Percentiles rank a stretch among this genome's conserved stretches.
Evolutionary conservation across 1,139 yeast genomes (phyloP).

Genomic region (Geotrichum europaeum): DNA sequence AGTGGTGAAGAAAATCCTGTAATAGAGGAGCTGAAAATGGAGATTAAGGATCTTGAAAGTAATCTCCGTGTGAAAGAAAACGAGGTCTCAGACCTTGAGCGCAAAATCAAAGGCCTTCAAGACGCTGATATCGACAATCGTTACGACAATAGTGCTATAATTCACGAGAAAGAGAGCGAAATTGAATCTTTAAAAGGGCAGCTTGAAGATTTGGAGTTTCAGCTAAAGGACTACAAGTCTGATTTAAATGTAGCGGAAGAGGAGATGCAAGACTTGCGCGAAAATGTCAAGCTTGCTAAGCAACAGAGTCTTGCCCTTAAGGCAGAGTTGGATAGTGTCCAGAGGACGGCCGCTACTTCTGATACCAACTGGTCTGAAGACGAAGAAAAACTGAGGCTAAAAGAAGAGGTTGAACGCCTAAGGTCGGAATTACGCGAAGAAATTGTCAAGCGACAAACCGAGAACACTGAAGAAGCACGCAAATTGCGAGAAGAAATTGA

Average conservation of each 20-base stretch:
- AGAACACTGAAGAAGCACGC: slow-evolving; percentile 20
- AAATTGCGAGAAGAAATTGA: slow-evolving; percentile 10
- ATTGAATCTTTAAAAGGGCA: slow-evolving; percentile 23
- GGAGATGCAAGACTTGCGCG: slow-evolving; percentile 22
- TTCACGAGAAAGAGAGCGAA: slow-evolving; percentile 26
- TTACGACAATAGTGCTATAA: slow-evolving; percentile 17
- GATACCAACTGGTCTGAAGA: slow-evolving; percentile 8
- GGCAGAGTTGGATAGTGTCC: slow-evolving; percentile 19
- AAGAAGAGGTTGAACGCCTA: slow-evolving; percentile 17
- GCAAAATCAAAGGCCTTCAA: slow-evolving; percentile 20
- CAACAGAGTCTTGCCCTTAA: slow-evolving; percentile 23
- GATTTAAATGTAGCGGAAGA: slow-evolving; percentile 22
- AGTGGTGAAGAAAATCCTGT: slow-evolving; percentile 1
- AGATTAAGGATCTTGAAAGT: slow-evolving; percentile 15
- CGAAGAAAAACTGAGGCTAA: slow-evolving; percentile 12
- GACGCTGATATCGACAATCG: slow-evolving; percentile 27
- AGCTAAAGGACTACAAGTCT: slow-evolving; percentile 16
- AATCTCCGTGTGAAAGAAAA: slow-evolving; percentile 23
- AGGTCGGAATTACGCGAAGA: slow-evolving; percentile 17
- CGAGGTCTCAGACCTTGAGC: slow-evolving; percentile 24
- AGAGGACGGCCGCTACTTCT: slow-evolving; percentile 18
- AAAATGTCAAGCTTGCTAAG: slow-evolving; percentile 22
- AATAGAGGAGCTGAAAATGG: not conserved
- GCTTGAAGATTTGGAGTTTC: slow-evolving; percentile 16
- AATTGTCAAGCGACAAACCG: slow-evolving; percentile 22